phyloP scores from a whole-genome alignment of 148 eudicot genomes.

The Camellia sinensis region DNA sequence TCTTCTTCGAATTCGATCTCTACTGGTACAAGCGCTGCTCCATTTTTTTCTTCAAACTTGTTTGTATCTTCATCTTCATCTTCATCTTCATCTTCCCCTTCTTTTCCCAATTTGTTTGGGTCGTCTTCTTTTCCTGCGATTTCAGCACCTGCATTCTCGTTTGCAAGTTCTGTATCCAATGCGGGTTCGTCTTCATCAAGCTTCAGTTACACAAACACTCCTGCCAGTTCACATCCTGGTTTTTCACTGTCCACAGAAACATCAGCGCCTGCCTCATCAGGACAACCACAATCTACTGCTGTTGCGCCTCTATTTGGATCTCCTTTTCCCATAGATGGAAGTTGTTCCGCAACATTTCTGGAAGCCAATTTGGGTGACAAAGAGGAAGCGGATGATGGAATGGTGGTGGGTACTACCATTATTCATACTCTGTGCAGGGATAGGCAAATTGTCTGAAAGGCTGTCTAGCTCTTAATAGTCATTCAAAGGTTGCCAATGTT shows the following conservation, averaged over 20 bases:
- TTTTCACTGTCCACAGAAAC: conserved; percentile 23
- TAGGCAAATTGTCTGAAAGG: too few relatives aligned
- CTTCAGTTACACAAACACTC: background rate
- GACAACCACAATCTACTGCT: conserved; percentile 30
- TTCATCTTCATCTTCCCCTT: conserved; percentile 12
- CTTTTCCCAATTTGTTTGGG: conserved; percentile 8
- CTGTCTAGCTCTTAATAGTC: too few relatives aligned
- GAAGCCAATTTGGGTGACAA: background rate
- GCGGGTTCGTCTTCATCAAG: conserved; percentile 6
- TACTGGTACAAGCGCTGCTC: background rate
- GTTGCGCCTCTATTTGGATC: conserved; percentile 23
- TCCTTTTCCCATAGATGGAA: background rate
- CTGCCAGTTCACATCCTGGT: conserved; percentile 23
- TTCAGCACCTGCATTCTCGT: background rate
- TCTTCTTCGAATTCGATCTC: conserved; percentile 8
- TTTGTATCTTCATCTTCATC: conserved; percentile 7
- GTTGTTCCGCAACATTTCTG: conserved; percentile 1
- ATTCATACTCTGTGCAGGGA: too few relatives aligned
- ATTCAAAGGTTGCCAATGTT: too few relatives aligned
- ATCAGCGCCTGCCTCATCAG: conserved; percentile 21
- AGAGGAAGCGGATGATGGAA: background rate
- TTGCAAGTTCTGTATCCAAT: conserved; percentile 9
- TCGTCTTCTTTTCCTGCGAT: background rate
- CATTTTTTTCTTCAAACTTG: conserved; percentile 12
- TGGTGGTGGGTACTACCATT: too few relatives aligned